These are phyloP conservation scores for Annulohypoxylon truncatum DNA, from an alignment of 2,329 filamentous ascomycete species.

Conservation along the genomic window DNA sequence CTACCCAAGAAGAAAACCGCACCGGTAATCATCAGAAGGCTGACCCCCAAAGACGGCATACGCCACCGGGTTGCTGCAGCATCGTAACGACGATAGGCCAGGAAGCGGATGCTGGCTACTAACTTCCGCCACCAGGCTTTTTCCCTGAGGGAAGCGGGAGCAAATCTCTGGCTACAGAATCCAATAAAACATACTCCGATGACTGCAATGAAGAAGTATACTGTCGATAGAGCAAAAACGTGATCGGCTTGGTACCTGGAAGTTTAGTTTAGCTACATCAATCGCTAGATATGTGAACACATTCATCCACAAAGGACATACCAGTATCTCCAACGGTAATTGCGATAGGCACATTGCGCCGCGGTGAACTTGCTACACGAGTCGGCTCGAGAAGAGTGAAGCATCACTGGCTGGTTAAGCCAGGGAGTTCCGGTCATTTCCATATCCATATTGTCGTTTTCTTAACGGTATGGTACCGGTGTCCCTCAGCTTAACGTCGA, in stretches of 20 bases:
- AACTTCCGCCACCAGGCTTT: constrained; percentile 50
- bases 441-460: constrained; percentile 30
- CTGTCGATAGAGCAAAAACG: constrained; percentile 62
- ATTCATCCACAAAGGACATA: constrained; percentile 43
- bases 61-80: constrained; percentile 53
- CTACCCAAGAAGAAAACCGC: constrained; percentile 59
- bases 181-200: constrained; percentile 61
- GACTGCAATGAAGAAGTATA: constrained; percentile 63
- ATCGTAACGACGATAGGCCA: constrained; percentile 56
- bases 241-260: constrained; percentile 65
- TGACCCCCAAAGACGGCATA: constrained; percentile 58
- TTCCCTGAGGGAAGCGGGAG: constrained; percentile 43
- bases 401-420: constrained; percentile 56
- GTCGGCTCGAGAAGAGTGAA: constrained; percentile 54
- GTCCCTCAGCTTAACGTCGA: neutral
- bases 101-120: constrained; percentile 54
- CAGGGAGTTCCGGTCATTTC: constrained; percentile 48
- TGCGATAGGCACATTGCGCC: constrained; percentile 59
- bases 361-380: constrained; percentile 52
- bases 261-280: constrained; percentile 3
- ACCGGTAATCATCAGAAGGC: constrained; percentile 55
- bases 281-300: neutral
- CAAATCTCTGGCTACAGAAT: constrained; percentile 49
- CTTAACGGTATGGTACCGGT: constrained; percentile 2
- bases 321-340: constrained; percentile 62